A percentile compares a stretch with the other conserved stretches of the same genome.
These are phyloP conservation scores for Penicillium sp. DNA, from an alignment of 2,329 filamentous ascomycete species.

Conservation along the genomic window DNA sequence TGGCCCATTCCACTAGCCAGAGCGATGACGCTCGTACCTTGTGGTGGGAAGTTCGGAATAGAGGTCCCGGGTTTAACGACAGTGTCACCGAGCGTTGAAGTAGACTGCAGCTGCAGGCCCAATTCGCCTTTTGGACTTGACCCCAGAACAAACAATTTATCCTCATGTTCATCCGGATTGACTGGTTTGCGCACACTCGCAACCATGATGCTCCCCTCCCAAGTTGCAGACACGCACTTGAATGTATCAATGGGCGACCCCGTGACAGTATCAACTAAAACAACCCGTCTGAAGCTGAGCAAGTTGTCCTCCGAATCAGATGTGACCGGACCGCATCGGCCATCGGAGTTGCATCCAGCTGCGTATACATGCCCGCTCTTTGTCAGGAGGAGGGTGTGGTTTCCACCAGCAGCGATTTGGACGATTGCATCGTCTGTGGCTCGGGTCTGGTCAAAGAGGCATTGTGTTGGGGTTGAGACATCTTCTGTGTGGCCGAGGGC, in stretches of 20 bases:
- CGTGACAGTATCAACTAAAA: conserved; percentile 18
- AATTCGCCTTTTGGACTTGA: conserved; percentile 71
- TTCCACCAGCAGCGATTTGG: conserved; percentile 69
- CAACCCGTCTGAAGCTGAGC: conserved; percentile 31
- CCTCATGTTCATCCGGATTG: conserved; percentile 46
- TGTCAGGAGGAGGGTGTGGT: conserved; percentile 79
- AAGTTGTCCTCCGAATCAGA: conserved; percentile 10
- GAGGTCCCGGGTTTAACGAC: conserved; percentile 36
- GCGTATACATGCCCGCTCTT: conserved; percentile 62
- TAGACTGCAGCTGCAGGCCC: conserved; percentile 55
- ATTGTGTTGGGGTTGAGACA: conserved; percentile 65
- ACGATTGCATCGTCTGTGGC: conserved; percentile 19
- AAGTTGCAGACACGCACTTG: conserved; percentile 68
- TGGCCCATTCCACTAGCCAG: conserved; percentile 78
- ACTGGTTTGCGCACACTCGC: conserved; percentile 27
- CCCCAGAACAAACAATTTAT: conserved; percentile 64
- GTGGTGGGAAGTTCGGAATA: conserved; percentile 66
- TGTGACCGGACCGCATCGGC: conserved; percentile 41
- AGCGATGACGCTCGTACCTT: conserved; percentile 59
- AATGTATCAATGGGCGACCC: conserved; percentile 33
- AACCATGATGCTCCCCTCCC: conserved; percentile 72
- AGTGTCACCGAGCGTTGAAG: conserved; percentile 16
- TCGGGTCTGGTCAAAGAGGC: conserved; percentile 52
- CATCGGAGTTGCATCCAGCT: conserved; percentile 62
- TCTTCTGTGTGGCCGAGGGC: conserved; percentile 72